Evolutionary conservation across 164 flowering plant species (phyloP), one percentile per base, ranked within the genome.

Genomic region (Cinnamomum micranthum): DNA sequence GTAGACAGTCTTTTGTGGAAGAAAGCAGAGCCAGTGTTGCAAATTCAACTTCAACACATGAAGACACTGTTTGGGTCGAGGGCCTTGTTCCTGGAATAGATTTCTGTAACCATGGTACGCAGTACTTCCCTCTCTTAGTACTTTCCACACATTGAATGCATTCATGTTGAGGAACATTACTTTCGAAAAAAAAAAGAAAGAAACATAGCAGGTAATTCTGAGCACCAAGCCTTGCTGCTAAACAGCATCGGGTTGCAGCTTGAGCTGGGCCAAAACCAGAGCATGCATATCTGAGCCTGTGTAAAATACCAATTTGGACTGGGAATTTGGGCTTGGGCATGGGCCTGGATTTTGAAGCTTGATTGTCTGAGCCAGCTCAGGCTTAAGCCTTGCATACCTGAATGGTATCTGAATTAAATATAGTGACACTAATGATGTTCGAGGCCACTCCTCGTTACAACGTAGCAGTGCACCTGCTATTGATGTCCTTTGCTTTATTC

Each of bases 21-120:
- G 80, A 77, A 77, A 62, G 27, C 41, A 75, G 63, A 80, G 78
- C 41, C 62, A 41, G 50, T 76, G 84, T 72, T 75, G 75, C 13
- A 41, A 41, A 76, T 74, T 72, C 83, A 17, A 71, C 76, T 72
- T 77, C 85, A 63, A 31, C 24, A 66, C 85, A 83, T 68, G 85
- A 73, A 75, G 91, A 91, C 68, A 85, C 88, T 74, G 75, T 95
- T 22, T 92, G 97, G 95, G 95, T 95, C 27, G 99, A 95, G 82
- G 99, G 99, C 68, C 92, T 95, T 80, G 89, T 95, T 67, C 99
- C 99, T 73, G 99, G 91, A 82, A 92, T 95, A 75, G 99, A 95
- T 79, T 93, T 95, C 82, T 95, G 99, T 87, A 95, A 95, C 81
- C 99, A 95, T 82, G 96, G 99, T 95, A 90, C 24, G 74, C 35